phyloP scores from a whole-genome alignment of 192 early-diverging fungal species.

The Spinellus fusiger region DNA sequence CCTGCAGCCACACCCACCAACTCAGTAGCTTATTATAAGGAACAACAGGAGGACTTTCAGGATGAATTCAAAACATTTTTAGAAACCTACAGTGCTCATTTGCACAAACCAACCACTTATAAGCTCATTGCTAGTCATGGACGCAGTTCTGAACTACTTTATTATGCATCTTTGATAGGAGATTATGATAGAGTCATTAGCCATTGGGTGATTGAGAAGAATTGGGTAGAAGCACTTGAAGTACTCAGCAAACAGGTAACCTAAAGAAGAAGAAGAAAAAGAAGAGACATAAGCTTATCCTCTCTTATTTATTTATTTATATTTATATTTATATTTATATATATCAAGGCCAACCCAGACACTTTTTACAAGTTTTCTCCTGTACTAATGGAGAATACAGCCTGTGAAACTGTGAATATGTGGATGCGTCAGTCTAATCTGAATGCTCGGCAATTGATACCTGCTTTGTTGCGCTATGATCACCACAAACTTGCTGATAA shows the following conservation, averaged over 20 bases:
- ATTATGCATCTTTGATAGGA: conserved; percentile 75
- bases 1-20: conserved; percentile 28
- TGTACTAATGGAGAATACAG: conserved; percentile 76
- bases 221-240: conserved; percentile 72
- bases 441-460: conserved; percentile 80
- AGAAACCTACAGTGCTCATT: conserved; percentile 54
- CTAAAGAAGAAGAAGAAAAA: neutral
- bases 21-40: conserved; percentile 39
- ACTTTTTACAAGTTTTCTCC: conserved; percentile 88
- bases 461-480: conserved; percentile 82
- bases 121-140: conserved; percentile 85
- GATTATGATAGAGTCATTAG: conserved; percentile 85
- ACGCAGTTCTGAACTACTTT: conserved; percentile 71
- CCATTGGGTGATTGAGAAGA: conserved; percentile 75
- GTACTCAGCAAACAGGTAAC: conserved; percentile 71
- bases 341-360: conserved; percentile 57
- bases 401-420: conserved; percentile 77
- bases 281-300: neutral
- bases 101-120: conserved; percentile 70
- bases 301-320: neutral
- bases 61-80: conserved; percentile 73
- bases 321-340: neutral
- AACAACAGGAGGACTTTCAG: conserved; percentile 53
- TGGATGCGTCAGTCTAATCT: conserved; percentile 85
- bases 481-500: conserved; percentile 32